phyloP scores from a whole-genome alignment of 2,329 filamentous ascomycete genomes.

The Hypomyces rosellus region DNA sequence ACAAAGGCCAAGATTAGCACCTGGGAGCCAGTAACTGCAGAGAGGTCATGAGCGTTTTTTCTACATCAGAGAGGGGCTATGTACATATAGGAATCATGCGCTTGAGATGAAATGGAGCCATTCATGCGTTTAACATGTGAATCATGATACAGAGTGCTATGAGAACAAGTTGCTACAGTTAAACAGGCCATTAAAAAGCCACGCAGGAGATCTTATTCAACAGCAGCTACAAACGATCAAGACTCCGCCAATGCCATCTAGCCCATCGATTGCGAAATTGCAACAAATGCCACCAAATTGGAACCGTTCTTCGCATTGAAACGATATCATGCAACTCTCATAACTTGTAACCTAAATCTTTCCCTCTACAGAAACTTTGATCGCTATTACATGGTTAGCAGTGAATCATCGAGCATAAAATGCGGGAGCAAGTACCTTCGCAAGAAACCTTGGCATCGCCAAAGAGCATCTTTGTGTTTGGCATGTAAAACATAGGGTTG shows the following conservation, averaged over 20 bases:
- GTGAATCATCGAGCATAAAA: background rate
- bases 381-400: constrained; percentile 27
- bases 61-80: constrained; percentile 11
- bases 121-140: constrained; percentile 1
- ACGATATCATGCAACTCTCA: background rate
- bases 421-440: constrained; percentile 49
- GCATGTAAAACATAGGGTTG: constrained; percentile 93
- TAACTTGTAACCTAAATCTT: constrained; percentile 18
- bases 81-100: constrained; percentile 24
- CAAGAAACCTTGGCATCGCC: constrained; percentile 81
- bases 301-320: constrained; percentile 3
- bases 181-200: background rate
- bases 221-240: background rate
- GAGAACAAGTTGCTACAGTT: background rate
- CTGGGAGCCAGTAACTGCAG: constrained; percentile 44
- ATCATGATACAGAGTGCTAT: background rate
- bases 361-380: constrained; percentile 35
- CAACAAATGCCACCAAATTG: constrained; percentile 11
- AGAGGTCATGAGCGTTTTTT: constrained; percentile 22
- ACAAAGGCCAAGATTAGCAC: constrained; percentile 47
- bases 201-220: background rate
- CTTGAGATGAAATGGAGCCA: too few species aligned
- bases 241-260: constrained; percentile 7
- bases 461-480: constrained; percentile 84
- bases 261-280: constrained; percentile 9